phyloP scores from a whole-genome alignment of 306 rosid species.

The Elaeagnus macrophylla region DNA sequence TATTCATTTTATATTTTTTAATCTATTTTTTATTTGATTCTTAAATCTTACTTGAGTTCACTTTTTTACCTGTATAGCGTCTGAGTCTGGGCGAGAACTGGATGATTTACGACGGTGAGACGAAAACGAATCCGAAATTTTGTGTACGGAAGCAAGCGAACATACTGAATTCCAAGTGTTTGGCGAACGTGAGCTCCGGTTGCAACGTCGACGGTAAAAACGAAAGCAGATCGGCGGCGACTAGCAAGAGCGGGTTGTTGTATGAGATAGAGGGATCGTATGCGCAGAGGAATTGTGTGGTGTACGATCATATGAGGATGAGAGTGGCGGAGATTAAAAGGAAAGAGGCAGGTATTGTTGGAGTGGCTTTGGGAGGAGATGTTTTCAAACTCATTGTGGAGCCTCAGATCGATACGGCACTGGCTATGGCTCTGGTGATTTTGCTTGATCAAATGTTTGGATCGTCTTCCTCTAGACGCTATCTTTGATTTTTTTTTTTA shows the following conservation, averaged over 20 bases:
- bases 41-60: not conserved
- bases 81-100: constrained; percentile 54
- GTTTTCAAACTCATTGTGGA: constrained; percentile 55
- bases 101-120: constrained; percentile 60
- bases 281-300: constrained; percentile 41
- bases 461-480: constrained; percentile 13
- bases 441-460: constrained; percentile 60
- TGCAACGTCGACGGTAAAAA: not conserved
- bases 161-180: constrained; percentile 33
- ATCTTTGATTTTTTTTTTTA: no score
- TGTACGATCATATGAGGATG: constrained; percentile 39
- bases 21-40: not conserved
- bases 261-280: constrained; percentile 64
- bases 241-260: constrained; percentile 3
- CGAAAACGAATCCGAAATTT: constrained; percentile 28
- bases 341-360: constrained; percentile 45
- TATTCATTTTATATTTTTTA: not conserved
- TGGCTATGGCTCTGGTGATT: constrained; percentile 61
- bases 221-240: not conserved
- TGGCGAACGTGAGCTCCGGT: constrained; percentile 35
- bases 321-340: constrained; percentile 60
- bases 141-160: constrained; percentile 34
- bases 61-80: constrained; percentile 24
- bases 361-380: constrained; percentile 52
- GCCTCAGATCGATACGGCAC: constrained; percentile 43